Conservation (phyloP, 371 early-diverging fungal species). For the Thermomucor indicae-seudaticae region DNA sequence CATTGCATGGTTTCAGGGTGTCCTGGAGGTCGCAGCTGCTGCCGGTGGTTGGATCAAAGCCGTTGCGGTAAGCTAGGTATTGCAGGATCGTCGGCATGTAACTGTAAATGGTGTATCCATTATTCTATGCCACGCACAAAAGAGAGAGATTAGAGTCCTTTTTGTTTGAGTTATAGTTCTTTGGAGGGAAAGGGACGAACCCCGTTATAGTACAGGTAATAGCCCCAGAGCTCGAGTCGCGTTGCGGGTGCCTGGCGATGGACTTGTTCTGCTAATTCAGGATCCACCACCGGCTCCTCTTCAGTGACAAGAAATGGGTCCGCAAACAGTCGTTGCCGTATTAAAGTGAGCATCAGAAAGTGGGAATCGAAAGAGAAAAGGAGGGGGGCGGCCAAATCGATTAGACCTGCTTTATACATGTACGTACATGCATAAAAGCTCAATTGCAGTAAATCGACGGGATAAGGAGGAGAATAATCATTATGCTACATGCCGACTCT, state of each 20-base stretch:
- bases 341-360: not conserved
- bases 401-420: too few species aligned
- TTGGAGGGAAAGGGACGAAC: too few species aligned
- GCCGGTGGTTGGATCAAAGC: conserved; percentile 26
- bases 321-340: conserved; percentile 5
- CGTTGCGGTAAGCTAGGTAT: conserved; percentile 35
- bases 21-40: conserved; percentile 29
- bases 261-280: conserved; percentile 3
- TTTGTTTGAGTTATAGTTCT: too few species aligned
- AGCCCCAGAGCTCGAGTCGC: conserved; percentile 40
- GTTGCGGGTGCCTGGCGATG: conserved; percentile 36
- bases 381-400: too few species aligned
- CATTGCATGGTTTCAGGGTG: conserved; percentile 23
- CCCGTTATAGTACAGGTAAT: conserved; percentile 51
- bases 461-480: too few species aligned
- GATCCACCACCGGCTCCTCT: not conserved
- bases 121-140: conserved; percentile 20
- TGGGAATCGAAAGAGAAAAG: not conserved
- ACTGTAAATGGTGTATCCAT: conserved; percentile 41
- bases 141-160: not conserved
- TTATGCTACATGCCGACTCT: too few species aligned
- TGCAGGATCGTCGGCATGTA: conserved; percentile 47
- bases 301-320: conserved; percentile 5
- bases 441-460: too few species aligned
- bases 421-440: too few species aligned